A percentile compares a stretch with the other conserved stretches of the same genome.
Evolutionary conservation across 331 rosid species (phyloP).

Genomic region (Ulmus americana): DNA sequence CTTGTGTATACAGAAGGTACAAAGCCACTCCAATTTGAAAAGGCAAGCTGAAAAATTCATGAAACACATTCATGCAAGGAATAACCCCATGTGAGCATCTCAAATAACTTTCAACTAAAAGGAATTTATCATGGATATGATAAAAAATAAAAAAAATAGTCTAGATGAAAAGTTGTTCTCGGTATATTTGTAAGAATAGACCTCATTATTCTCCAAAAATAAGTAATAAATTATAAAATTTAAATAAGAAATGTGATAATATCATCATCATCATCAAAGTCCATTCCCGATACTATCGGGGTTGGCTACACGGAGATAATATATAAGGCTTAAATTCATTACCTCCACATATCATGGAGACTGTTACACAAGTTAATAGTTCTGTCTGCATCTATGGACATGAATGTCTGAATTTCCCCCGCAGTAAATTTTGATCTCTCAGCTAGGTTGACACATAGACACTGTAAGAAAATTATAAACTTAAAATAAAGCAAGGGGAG

Average conservation of each 20-base stretch:
- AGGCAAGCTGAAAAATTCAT: slow-evolving; percentile 74
- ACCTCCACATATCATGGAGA: slow-evolving; percentile 95
- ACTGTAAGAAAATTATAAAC: slow-evolving; percentile 36
- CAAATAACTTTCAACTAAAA: not conserved
- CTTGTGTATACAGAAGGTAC: slow-evolving; percentile 82
- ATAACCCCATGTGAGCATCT: slow-evolving; percentile 1
- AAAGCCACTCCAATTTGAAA: slow-evolving; percentile 90
- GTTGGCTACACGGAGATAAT: too few species aligned
- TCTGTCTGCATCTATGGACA: slow-evolving; percentile 92
- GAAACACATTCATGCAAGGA: slow-evolving; percentile 11
- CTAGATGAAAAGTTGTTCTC: not conserved
- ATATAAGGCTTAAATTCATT: not conserved
- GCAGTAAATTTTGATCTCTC: slow-evolving; percentile 77
- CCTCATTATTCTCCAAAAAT: not conserved
- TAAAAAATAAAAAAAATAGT: too few species aligned
- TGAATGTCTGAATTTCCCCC: slow-evolving; percentile 95
- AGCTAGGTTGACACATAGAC: slow-evolving; percentile 61
- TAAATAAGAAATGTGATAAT: not conserved
- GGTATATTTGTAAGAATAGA: not conserved
- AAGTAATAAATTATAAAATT: not conserved
- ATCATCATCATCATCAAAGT: too few species aligned
- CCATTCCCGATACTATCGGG: too few species aligned
- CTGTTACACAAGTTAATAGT: slow-evolving; percentile 83
- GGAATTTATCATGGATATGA: not conserved
- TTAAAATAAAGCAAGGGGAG: slow-evolving; percentile 5